Conservation (phyloP, 1,284 basidiomycete species). For the Neonothopanus nambi region DNA sequence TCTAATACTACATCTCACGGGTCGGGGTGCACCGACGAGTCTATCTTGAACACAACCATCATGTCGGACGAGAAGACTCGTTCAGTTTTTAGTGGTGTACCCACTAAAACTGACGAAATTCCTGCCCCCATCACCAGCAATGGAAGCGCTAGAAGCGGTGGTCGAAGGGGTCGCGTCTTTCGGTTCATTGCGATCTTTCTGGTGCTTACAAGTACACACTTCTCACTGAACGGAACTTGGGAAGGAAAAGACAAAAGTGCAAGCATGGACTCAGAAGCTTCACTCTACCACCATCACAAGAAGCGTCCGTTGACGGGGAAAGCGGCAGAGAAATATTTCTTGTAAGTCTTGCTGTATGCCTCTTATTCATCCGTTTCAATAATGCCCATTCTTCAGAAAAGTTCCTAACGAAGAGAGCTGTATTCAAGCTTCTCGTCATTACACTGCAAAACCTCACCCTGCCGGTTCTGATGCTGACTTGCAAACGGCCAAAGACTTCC, state of each 20-base stretch:
- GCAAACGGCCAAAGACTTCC: conserved; percentile 49
- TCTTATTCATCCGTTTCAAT: background rate
- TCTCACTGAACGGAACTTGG: background rate
- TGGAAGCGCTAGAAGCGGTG: background rate
- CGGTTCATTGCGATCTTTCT: background rate
- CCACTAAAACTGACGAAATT: conserved; percentile 6
- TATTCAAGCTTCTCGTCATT: conserved; percentile 43
- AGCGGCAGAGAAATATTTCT: conserved; percentile 17
- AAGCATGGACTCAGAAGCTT: background rate
- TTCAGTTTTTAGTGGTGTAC: background rate
- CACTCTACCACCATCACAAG: background rate
- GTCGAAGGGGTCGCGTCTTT: background rate
- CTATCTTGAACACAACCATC: background rate
- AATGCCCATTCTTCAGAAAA: conserved; percentile 32
- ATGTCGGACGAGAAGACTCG: conserved; percentile 10
- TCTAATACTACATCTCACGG: no score
- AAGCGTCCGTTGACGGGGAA: conserved; percentile 8
- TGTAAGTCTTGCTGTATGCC: conserved; percentile 10
- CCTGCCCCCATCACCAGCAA: conserved; percentile 6
- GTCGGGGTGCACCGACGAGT: no score
- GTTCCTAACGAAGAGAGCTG: conserved; percentile 50
- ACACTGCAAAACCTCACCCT: conserved; percentile 50
- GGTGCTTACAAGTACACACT: background rate
- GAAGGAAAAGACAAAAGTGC: background rate
- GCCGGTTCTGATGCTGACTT: conserved; percentile 53